Evolutionary conservation across 1,284 basidiomycete species (phyloP).

Genomic region (Pyrrhoderma lamaoense): DNA sequence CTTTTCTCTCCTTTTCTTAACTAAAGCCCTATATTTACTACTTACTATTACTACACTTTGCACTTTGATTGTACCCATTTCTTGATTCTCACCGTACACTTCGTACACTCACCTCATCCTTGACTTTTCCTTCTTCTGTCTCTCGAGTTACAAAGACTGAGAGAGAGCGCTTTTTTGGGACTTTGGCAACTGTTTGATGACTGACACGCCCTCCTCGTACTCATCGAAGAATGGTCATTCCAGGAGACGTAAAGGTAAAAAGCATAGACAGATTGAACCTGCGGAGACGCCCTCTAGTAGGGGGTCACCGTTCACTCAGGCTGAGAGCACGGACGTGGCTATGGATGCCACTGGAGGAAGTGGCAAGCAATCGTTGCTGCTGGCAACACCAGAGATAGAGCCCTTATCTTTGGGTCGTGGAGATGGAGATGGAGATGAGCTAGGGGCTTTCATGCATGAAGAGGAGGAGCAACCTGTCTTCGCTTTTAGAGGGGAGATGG

Average conservation of each 20-base stretch:
- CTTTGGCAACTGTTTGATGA: conserved; percentile 11
- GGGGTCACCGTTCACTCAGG: background rate
- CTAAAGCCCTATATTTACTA: no score
- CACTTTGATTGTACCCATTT: conserved; percentile 3
- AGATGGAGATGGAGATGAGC: no score
- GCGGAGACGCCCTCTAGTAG: conserved; percentile 8
- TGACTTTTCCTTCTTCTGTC: conserved; percentile 1
- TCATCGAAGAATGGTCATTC: conserved; percentile 17
- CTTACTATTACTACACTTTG: background rate
- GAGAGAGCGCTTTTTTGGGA: no score
- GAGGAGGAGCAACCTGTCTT: background rate
- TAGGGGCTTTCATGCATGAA: conserved; percentile 1
- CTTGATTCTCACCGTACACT: conserved; percentile 16
- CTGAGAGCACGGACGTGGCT: background rate
- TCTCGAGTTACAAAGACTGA: background rate
- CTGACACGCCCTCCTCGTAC: conserved; percentile 19
- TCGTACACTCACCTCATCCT: conserved; percentile 1
- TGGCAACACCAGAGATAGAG: background rate
- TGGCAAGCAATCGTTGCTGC: background rate
- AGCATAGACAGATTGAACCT: conserved; percentile 1
- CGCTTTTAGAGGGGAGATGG: background rate
- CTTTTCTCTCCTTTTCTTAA: no score
- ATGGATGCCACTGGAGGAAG: background rate
- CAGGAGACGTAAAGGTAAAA: conserved; percentile 13
- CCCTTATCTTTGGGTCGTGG: no score